phyloP scores from a whole-genome alignment of 371 early-diverging fungal genomes.

The Vairimorpha ceranae region DNA sequence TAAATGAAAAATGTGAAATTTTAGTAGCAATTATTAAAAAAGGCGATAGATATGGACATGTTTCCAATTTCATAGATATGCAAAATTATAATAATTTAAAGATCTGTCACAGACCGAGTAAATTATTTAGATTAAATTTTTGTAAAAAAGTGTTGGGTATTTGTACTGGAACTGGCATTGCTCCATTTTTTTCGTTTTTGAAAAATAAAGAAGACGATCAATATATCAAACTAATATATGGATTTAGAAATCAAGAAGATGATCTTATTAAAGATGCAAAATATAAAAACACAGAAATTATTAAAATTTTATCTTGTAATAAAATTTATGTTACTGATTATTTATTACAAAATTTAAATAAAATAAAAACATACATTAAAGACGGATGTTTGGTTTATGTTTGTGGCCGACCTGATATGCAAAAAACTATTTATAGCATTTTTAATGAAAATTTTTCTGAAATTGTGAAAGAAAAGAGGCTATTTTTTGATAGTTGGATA shows the following conservation, averaged over 20 bases:
- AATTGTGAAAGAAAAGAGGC: conserved; percentile 29
- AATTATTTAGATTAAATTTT: conserved; percentile 23
- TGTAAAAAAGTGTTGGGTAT: conserved; percentile 34
- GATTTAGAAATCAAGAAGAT: conserved; percentile 58
- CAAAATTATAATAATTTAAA: conserved; percentile 1
- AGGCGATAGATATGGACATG: conserved; percentile 44
- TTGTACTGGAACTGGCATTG: conserved; percentile 62
- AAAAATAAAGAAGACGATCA: conserved; percentile 33
- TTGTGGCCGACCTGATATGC: conserved; percentile 49
- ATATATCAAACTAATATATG: conserved; percentile 54
- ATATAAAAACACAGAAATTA: conserved; percentile 8
- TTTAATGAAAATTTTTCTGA: conserved; percentile 11
- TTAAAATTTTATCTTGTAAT: conserved; percentile 14
- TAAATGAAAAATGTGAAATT: conserved; percentile 40
- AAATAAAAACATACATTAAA: conserved; percentile 15
- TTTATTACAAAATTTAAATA: conserved; percentile 12
- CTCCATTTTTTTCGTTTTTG: conserved; percentile 61
- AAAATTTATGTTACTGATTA: conserved; percentile 42
- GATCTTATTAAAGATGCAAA: conserved; percentile 35
- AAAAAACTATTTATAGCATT: conserved; percentile 32
- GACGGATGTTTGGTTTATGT: conserved; percentile 31
- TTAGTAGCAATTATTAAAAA: conserved; percentile 47
- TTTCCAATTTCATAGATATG: conserved; percentile 34
- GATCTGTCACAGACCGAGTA: conserved; percentile 36
- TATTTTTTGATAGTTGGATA: conserved; percentile 50